phyloP scores from a whole-genome alignment of 129 eudicot genomes.

The Centaurea solstitialis region DNA sequence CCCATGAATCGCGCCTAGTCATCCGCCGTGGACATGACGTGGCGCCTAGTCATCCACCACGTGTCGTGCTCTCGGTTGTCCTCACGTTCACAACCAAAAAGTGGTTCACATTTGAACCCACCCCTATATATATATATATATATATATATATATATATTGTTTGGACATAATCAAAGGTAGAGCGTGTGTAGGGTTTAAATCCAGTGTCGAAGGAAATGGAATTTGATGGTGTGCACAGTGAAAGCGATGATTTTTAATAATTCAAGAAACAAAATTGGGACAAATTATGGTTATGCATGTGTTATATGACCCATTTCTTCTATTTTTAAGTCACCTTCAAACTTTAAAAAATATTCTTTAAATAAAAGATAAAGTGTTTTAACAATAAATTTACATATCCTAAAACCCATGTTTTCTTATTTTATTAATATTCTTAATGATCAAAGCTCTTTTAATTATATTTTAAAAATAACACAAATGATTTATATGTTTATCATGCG shows the following conservation, averaged over 20 bases:
- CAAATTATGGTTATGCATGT: conserved; percentile 39
- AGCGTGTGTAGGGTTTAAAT: conserved; percentile 38
- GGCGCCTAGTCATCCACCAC: no score
- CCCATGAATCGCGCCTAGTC: no score
- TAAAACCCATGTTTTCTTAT: neutral
- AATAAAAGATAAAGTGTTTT: neutral
- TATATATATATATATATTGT: neutral
- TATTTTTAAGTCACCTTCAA: conserved; percentile 18
- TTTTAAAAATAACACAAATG: neutral
- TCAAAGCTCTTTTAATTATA: neutral
- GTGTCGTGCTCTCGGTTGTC: no score
- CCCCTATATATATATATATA: no score
- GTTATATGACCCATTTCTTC: conserved; percentile 34
- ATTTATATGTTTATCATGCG: neutral
- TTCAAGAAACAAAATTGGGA: conserved; percentile 20
- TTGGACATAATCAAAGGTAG: conserved; percentile 2
- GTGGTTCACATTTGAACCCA: no score
- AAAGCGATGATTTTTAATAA: conserved; percentile 28
- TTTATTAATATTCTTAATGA: neutral
- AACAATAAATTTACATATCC: neutral
- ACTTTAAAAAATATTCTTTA: neutral
- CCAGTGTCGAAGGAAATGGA: conserved; percentile 10
- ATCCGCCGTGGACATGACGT: no score
- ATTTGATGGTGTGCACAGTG: conserved; percentile 24
- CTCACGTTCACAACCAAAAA: no score